A percentile compares a stretch with the other conserved stretches of the same genome.
Conservation (phyloP, 2,329 filamentous ascomycete genomes). For the Paracoccidioides lutzii region DNA sequence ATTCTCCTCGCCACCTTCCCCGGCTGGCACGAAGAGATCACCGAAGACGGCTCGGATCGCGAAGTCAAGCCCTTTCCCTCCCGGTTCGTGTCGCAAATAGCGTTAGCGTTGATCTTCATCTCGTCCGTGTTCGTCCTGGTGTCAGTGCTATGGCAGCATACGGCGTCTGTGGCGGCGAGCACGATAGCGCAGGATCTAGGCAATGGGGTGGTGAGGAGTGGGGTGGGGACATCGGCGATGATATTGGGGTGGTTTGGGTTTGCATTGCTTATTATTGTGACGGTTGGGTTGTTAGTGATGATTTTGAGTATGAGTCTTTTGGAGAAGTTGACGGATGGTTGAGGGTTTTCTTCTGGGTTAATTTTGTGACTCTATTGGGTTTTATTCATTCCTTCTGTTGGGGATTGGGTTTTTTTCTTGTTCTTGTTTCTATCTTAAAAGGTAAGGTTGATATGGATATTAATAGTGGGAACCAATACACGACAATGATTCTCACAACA, state of each 20-base stretch:
- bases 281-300: constrained; percentile 89
- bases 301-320: constrained; percentile 83
- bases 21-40: constrained; percentile 87
- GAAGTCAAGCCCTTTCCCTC: constrained; percentile 93
- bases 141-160: constrained; percentile 56
- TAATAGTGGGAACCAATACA: not conserved
- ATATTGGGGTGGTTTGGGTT: constrained; percentile 97
- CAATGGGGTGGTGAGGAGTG: constrained; percentile 74
- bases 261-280: constrained; percentile 82
- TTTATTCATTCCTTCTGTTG: not conserved
- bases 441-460: not conserved
- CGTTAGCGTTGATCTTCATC: constrained; percentile 76
- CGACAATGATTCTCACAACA: not conserved
- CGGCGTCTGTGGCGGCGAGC: constrained; percentile 86
- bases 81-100: constrained; percentile 80
- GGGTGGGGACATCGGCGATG: constrained; percentile 90
- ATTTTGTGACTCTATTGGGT: not conserved
- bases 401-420: not conserved
- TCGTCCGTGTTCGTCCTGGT: constrained; percentile 53
- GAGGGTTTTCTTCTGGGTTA: constrained; percentile 1
- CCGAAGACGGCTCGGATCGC: constrained; percentile 66
- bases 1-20: constrained; percentile 92
- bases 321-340: constrained; percentile 42
- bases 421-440: not conserved
- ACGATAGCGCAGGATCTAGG: constrained; percentile 87